Conservation (phyloP, 2,329 filamentous ascomycete species). For the Sclerotinia borealis region DNA sequence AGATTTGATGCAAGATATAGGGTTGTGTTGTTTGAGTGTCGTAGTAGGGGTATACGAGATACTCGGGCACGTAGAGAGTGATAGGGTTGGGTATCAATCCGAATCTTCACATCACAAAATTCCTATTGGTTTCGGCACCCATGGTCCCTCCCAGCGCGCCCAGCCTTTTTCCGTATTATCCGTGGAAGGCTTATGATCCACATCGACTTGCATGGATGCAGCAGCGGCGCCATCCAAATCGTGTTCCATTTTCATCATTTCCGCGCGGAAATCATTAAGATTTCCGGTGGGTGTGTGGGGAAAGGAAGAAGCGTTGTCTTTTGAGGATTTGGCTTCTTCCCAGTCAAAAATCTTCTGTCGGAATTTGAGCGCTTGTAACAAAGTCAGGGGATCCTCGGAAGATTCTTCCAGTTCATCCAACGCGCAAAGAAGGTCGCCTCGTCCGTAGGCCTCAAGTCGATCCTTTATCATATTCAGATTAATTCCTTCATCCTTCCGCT, state of each 20-base stretch:
- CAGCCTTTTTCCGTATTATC: slow-evolving; percentile 4
- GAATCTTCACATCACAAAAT: background rate
- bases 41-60: background rate
- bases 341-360: slow-evolving; percentile 36
- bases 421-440: slow-evolving; percentile 22
- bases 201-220: background rate
- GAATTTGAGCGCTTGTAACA: slow-evolving; percentile 35
- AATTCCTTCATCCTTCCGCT: slow-evolving; percentile 23
- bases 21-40: background rate
- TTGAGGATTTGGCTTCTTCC: background rate
- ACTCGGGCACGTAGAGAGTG: background rate
- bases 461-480: slow-evolving; percentile 16
- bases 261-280: slow-evolving; percentile 20
- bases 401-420: slow-evolving; percentile 22
- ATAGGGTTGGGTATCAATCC: background rate
- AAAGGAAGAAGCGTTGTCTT: background rate
- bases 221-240: slow-evolving; percentile 12
- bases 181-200: background rate
- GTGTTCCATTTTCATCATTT: slow-evolving; percentile 22
- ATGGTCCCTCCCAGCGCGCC: slow-evolving; percentile 17
- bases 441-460: slow-evolving; percentile 14
- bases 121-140: slow-evolving; percentile 23
- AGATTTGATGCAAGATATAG: background rate
- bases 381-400: slow-evolving; percentile 16
- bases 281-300: background rate